Percentiles rank a stretch among this genome's conserved stretches.
Conservation (phyloP, 306 rosid species). For the Cucumis melo region DNA sequence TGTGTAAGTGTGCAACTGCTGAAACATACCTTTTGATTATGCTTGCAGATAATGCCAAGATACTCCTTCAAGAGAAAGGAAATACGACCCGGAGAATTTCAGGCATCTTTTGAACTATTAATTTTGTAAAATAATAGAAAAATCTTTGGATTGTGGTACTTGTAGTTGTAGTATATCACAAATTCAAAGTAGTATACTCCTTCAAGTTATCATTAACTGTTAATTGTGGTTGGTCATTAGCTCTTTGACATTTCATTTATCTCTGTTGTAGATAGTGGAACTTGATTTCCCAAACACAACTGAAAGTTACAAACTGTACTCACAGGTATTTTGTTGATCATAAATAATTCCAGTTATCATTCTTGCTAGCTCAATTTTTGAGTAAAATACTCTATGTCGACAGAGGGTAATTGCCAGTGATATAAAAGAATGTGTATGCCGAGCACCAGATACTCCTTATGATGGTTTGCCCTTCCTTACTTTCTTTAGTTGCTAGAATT, state of each 20-base stretch:
- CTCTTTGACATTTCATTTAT: background rate
- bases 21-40: constrained; percentile 1
- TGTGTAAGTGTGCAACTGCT: background rate
- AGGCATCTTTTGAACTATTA: constrained; percentile 31
- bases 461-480: constrained; percentile 50
- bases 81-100: constrained; percentile 91
- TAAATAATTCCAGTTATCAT: constrained; percentile 13
- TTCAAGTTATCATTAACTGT: background rate
- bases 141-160: background rate
- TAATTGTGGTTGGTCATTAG: background rate
- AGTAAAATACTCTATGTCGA: constrained; percentile 15
- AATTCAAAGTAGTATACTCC: background rate
- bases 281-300: constrained; percentile 82
- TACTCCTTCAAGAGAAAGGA: constrained; percentile 92
- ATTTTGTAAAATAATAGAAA: background rate
- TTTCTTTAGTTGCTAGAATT: constrained; percentile 4
- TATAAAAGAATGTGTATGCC: constrained; percentile 92
- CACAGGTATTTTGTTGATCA: constrained; percentile 58
- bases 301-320: constrained; percentile 84
- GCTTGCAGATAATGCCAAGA: constrained; percentile 68
- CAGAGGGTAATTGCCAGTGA: constrained; percentile 97
- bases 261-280: constrained; percentile 58
- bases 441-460: constrained; percentile 97
- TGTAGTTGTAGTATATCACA: background rate
- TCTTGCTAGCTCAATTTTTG: constrained; percentile 8